phyloP scores from a whole-genome alignment of 1,284 basidiomycete species.

The Cutaneotrichosporon cutaneum region DNA sequence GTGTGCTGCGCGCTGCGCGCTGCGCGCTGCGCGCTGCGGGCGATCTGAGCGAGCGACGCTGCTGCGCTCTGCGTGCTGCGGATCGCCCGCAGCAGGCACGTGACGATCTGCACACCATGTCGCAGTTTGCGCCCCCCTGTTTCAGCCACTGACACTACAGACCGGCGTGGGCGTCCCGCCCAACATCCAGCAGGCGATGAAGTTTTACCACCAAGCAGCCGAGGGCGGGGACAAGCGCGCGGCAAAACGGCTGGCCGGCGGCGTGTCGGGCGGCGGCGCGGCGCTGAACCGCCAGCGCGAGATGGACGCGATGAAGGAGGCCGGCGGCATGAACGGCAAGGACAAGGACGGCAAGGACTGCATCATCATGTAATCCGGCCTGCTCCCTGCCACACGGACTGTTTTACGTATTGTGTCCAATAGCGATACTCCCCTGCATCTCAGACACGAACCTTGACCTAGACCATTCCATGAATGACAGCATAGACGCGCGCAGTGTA shows the following conservation, averaged over 20 bases:
- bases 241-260: conserved; percentile 65
- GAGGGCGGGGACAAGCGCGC: conserved; percentile 96
- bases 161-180: conserved; percentile 79
- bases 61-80: too few species aligned
- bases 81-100: too few species aligned
- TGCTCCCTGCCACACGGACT: background rate
- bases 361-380: conserved; percentile 66
- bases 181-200: conserved; percentile 66
- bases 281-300: conserved; percentile 48
- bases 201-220: conserved; percentile 85
- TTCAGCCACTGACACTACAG: conserved; percentile 29
- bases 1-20: too few species aligned
- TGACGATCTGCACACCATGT: background rate
- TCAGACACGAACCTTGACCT: conserved; percentile 8
- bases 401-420: background rate
- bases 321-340: conserved; percentile 49
- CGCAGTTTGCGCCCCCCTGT: background rate
- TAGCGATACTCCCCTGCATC: background rate
- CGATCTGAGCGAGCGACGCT: too few species aligned
- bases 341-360: conserved; percentile 63
- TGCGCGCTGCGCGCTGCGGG: background rate
- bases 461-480: background rate
- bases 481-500: background rate
- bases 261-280: conserved; percentile 43
- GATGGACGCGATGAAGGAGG: conserved; percentile 48